Evolutionary conservation across 805 yeast species (phyloP).

Genomic region (Komagataella pseudopastoris): DNA sequence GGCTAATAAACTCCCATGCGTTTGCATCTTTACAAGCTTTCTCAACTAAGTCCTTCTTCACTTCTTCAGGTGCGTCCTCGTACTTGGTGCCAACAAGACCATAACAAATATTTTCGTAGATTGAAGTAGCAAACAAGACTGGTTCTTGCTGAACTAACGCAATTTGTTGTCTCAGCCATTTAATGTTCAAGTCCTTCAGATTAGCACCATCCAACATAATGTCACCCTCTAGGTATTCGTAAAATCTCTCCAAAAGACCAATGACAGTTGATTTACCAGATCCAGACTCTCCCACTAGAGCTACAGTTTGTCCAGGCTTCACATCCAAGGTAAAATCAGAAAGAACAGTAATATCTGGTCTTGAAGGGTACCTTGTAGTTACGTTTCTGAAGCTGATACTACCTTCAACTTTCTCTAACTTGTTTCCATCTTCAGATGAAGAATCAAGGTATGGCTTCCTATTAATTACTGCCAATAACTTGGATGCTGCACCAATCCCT

Average conservation of each 20-base stretch:
- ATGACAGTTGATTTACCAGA: slow-evolving; percentile 80
- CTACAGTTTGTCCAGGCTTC: slow-evolving; percentile 35
- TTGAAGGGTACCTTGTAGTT: slow-evolving; percentile 29
- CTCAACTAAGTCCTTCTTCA: slow-evolving; percentile 10
- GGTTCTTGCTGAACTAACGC: slow-evolving; percentile 72
- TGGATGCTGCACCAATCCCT: slow-evolving; percentile 62
- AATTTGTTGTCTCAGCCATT: slow-evolving; percentile 36
- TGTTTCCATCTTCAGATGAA: slow-evolving; percentile 23
- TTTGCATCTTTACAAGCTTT: slow-evolving; percentile 30
- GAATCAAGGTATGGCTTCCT: slow-evolving; percentile 14
- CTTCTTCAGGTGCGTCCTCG: slow-evolving; percentile 5
- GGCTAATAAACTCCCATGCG: slow-evolving; percentile 37
- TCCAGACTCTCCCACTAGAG: slow-evolving; percentile 79
- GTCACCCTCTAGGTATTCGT: slow-evolving; percentile 22
- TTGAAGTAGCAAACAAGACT: slow-evolving; percentile 56
- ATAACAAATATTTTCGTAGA: slow-evolving; percentile 57
- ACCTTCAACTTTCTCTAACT: slow-evolving; percentile 12
- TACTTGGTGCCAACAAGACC: slow-evolving; percentile 22
- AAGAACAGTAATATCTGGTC: slow-evolving; percentile 16
- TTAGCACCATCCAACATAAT: slow-evolving; percentile 34
- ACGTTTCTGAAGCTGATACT: slow-evolving; percentile 28
- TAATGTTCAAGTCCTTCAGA: slow-evolving; percentile 28
- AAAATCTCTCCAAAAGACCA: slow-evolving; percentile 40
- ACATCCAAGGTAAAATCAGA: slow-evolving; percentile 29
- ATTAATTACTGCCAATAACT: slow-evolving; percentile 27